Percentiles rank a stretch among this genome's conserved stretches.
These are phyloP conservation scores for Paralagenidium karlingii DNA, from an alignment of 352 stramenopile genomes.

Conservation along the genomic window DNA sequence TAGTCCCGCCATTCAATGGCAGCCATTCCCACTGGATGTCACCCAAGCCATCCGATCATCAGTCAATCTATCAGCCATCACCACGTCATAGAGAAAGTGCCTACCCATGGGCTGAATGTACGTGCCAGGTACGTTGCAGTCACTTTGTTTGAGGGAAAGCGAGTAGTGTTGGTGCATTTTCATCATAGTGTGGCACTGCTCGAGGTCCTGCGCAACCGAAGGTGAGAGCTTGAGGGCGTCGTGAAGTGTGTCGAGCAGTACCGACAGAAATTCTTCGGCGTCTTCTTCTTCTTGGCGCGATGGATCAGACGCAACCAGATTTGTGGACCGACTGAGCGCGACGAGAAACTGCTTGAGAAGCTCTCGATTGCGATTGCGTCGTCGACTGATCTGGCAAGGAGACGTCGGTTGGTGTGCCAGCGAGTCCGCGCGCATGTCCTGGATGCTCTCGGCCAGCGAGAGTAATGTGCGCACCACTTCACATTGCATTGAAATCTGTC, in stretches of 20 bases:
- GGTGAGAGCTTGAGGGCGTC: constrained; percentile 36
- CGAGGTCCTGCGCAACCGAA: no score
- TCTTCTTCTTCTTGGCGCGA: constrained; percentile 65
- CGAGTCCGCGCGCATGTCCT: no score
- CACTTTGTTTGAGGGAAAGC: no score
- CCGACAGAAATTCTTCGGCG: constrained; percentile 63
- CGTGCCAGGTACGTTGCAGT: no score
- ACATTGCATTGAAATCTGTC: neutral
- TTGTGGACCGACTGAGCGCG: constrained; percentile 28
- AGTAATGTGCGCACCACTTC: neutral
- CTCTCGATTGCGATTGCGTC: neutral
- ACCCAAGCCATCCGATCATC: neutral
- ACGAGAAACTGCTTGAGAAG: constrained; percentile 6
- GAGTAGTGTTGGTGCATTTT: no score
- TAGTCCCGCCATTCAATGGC: constrained; percentile 47
- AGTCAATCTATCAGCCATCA: neutral
- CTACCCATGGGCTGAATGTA: no score
- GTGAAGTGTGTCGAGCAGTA: constrained; percentile 55
- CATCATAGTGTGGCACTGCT: no score
- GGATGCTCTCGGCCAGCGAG: no score
- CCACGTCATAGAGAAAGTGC: no score
- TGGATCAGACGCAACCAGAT: constrained; percentile 19
- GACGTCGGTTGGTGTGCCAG: no score
- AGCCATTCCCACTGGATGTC: constrained; percentile 25
- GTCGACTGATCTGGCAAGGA: neutral